Base-by-base conservation (phyloP, 148 eudicot genomes). In the Fagopyrum homotropicum region DNA sequence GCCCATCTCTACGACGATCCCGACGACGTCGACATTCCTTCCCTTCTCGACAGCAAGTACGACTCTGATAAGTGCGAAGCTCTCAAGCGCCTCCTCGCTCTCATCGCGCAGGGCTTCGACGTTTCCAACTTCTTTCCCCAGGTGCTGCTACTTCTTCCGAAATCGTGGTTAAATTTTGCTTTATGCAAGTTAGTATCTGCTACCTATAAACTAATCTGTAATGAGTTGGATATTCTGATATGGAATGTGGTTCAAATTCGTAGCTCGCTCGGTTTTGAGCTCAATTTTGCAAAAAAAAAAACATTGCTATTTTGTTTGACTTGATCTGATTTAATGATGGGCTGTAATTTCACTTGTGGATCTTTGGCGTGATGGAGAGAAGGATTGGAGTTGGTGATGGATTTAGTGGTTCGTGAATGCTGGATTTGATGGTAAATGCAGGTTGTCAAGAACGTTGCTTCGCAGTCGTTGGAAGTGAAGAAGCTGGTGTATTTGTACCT, bases 1-100 rank as follows among this genome's bases (percentile, higher is more conserved):
- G 99, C 99, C 9, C 97, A 96, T 75, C 94, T 96, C 68, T 96
- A 96, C 85, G 98, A 96, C 82, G 99, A 96, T 80, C 99, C 98
- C 1, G 99, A 96, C 12, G 99, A 96, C 76, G 97, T 87, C 84
- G 91, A 81, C 78, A 88, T 96, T 66, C 84, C 83, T 8, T 88
- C 98, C 3, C 88, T 96, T 1, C 89, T 96, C 49, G 99, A 90
- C 75, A 92, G 98, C 88, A 88, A 87, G 79, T 96, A 85, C 81
- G 98, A 96, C 69, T 82, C 94, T 72, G 98, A 96, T 72, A 96
- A 89, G 57, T 86, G 91, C 82, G 98, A 96, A 74, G 99, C 99
- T 71, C 96, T 96, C 76, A 96, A 96, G 83, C 92, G 99, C 4
- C 82, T 96, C 5, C 97, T 96, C 22, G 99, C 99, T 77, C 91